Evolutionary conservation across 768 basidiomycete genomes (phyloP).

Genomic region (Suillus subaureus): DNA sequence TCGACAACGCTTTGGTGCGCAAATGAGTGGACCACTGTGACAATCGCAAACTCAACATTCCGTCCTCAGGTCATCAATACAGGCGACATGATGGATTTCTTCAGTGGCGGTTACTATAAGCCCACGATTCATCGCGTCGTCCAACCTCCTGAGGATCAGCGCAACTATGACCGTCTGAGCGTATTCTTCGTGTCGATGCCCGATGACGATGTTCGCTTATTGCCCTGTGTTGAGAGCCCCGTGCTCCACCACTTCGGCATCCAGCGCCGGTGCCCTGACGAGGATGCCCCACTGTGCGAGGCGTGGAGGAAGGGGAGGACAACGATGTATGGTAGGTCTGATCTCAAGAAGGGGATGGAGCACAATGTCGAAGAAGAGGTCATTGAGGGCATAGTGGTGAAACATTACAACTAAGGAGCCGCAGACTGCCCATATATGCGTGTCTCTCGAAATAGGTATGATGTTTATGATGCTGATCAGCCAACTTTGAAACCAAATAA

Average conservation of each 20-base stretch:
- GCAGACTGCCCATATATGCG: no score
- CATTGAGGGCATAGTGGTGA: conserved; percentile 33
- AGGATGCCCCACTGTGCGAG: conserved; percentile 42
- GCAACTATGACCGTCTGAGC: conserved; percentile 34
- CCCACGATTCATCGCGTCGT: conserved; percentile 41
- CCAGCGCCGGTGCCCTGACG: conserved; percentile 25
- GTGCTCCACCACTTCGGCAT: conserved; percentile 36
- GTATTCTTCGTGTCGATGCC: conserved; percentile 37
- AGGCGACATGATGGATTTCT: conserved; percentile 37
- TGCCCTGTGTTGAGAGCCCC: conserved; percentile 32
- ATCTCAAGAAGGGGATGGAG: conserved; percentile 33
- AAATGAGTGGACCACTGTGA: no score
- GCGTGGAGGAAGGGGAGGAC: conserved; percentile 44
- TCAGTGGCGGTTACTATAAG: conserved; percentile 39
- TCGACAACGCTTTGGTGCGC: conserved; percentile 39
- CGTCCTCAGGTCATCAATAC: conserved; percentile 38
- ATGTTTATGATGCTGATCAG: not conserved
- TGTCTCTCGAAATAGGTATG: not conserved
- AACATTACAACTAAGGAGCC: no score
- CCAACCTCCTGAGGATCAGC: conserved; percentile 39
- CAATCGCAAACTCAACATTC: no score
- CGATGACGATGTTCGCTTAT: conserved; percentile 32
- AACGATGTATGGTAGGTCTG: conserved; percentile 42
- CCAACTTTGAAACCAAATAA: not conserved
- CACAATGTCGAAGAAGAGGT: conserved; percentile 48